These are phyloP conservation scores for Zygoascus bituminiphila DNA, from an alignment of 805 yeast species.

Conservation along the genomic window DNA sequence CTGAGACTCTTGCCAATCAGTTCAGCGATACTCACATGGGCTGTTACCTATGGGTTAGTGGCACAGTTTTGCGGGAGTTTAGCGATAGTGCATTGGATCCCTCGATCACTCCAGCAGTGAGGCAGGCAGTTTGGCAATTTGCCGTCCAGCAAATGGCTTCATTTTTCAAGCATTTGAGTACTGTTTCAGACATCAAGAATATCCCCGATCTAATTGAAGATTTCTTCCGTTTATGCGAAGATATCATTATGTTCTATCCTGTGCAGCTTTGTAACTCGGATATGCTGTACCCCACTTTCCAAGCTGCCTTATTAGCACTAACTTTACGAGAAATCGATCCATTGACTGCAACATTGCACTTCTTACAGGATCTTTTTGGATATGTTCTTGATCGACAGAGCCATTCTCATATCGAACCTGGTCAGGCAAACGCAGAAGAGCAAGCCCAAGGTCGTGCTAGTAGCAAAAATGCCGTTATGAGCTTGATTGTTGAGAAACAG, in stretches of 20 bases:
- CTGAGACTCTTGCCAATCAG: slow-evolving; percentile 58
- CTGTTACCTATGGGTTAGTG: slow-evolving; percentile 86
- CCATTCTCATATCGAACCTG: slow-evolving; percentile 41
- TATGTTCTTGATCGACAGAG: slow-evolving; percentile 86
- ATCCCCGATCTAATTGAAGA: slow-evolving; percentile 75
- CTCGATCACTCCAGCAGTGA: slow-evolving; percentile 39
- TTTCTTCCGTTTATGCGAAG: slow-evolving; percentile 72
- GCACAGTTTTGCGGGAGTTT: slow-evolving; percentile 61
- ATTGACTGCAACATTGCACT: slow-evolving; percentile 60
- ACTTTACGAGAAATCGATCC: slow-evolving; percentile 63
- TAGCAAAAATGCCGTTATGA: slow-evolving; percentile 33
- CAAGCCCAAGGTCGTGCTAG: slow-evolving; percentile 31
- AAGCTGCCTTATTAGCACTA: slow-evolving; percentile 50
- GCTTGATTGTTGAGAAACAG: slow-evolving; percentile 37
- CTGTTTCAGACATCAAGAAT: slow-evolving; percentile 38
- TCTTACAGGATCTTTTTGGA: slow-evolving; percentile 67
- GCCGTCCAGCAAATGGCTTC: slow-evolving; percentile 55
- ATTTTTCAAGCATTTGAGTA: slow-evolving; percentile 38
- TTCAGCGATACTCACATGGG: slow-evolving; percentile 65
- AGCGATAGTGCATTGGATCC: slow-evolving; percentile 32
- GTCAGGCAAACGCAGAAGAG: slow-evolving; percentile 45
- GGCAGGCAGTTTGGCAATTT: slow-evolving; percentile 63
- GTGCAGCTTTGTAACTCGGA: slow-evolving; percentile 36
- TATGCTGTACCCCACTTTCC: slow-evolving; percentile 38
- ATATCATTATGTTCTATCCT: slow-evolving; percentile 69